Evolutionary conservation across 306 rosid species (phyloP).

Genomic region (Cicer pinnatifidum): DNA sequence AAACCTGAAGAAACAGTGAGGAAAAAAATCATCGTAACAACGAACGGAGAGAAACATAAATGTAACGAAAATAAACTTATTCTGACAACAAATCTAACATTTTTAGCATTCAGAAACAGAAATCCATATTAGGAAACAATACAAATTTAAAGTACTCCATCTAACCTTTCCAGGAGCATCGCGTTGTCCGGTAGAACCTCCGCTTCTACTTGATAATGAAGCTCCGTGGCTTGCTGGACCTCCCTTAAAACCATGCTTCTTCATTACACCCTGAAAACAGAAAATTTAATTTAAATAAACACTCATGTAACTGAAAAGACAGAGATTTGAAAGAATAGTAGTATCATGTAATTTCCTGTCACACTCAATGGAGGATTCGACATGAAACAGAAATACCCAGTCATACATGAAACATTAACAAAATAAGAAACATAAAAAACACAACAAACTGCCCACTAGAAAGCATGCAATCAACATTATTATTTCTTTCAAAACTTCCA

Average conservation of each 20-base stretch:
- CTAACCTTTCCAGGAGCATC: conserved; percentile 78
- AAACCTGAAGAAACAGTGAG: conserved; percentile 59
- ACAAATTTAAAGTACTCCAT: conserved; percentile 23
- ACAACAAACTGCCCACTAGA: conserved; percentile 8
- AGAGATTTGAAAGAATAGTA: background rate
- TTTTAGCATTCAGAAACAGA: conserved; percentile 30
- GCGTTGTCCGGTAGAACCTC: conserved; percentile 80
- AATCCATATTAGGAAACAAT: conserved; percentile 7
- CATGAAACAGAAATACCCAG: conserved; percentile 15
- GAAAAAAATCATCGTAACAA: conserved; percentile 13
- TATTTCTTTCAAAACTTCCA: background rate
- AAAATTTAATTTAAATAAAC: conserved; percentile 22
- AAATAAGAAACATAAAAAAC: conserved; percentile 11
- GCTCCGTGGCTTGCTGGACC: conserved; percentile 81
- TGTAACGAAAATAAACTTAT: conserved; percentile 24
- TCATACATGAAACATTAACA: conserved; percentile 2
- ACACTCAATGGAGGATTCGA: conserved; percentile 7
- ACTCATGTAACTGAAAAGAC: conserved; percentile 12
- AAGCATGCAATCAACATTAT: conserved; percentile 21
- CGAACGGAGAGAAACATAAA: conserved; percentile 8
- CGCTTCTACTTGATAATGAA: conserved; percentile 63
- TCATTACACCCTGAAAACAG: conserved; percentile 77
- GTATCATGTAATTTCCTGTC: conserved; percentile 1
- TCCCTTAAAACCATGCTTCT: conserved; percentile 59
- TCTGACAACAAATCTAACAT: background rate